These are phyloP conservation scores for Polytrichum formosum DNA, from an alignment of 225 moss, liverwort and hornwort species.

Conservation along the genomic window DNA sequence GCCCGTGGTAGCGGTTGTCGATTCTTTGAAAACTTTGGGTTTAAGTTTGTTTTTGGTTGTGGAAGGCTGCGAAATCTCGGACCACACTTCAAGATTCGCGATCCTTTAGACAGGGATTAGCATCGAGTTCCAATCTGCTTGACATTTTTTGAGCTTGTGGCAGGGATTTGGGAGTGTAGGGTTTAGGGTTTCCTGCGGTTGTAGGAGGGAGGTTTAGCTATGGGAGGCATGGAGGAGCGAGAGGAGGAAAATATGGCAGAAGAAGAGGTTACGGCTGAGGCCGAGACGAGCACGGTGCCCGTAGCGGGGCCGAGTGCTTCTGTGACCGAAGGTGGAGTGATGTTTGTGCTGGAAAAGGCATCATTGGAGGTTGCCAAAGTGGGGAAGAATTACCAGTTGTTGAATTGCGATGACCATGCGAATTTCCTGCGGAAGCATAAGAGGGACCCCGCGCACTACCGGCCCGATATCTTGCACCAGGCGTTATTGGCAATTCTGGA, in stretches of 20 bases:
- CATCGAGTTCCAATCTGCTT: too few relatives aligned
- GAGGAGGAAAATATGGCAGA: slow-evolving; percentile 13
- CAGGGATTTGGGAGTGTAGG: too few relatives aligned
- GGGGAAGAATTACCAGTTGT: slow-evolving; percentile 89
- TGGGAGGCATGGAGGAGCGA: slow-evolving; percentile 31
- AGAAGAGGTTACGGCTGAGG: slow-evolving; percentile 14
- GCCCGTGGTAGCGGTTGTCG: too few relatives aligned
- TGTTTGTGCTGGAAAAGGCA: slow-evolving; percentile 87
- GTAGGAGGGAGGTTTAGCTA: not conserved
- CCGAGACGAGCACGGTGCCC: slow-evolving; percentile 28
- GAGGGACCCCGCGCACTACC: slow-evolving; percentile 80
- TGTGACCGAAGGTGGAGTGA: slow-evolving; percentile 56
- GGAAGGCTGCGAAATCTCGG: too few relatives aligned
- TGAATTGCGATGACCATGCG: slow-evolving; percentile 92
- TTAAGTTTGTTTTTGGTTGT: too few relatives aligned
- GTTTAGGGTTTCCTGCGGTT: too few relatives aligned
- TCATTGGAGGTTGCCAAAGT: slow-evolving; percentile 93
- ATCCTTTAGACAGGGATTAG: too few relatives aligned
- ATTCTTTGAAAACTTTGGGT: too few relatives aligned
- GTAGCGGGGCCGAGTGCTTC: slow-evolving; percentile 22
- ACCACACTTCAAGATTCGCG: too few relatives aligned
- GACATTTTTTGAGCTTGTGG: too few relatives aligned
- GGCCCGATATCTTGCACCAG: slow-evolving; percentile 93
- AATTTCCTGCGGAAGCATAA: slow-evolving; percentile 91
- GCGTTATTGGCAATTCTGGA: slow-evolving; percentile 92